A percentile compares a stretch with the other conserved stretches of the same genome.
Conservation (phyloP, 1,284 basidiomycete species). For the Phylloporus sp. region DNA sequence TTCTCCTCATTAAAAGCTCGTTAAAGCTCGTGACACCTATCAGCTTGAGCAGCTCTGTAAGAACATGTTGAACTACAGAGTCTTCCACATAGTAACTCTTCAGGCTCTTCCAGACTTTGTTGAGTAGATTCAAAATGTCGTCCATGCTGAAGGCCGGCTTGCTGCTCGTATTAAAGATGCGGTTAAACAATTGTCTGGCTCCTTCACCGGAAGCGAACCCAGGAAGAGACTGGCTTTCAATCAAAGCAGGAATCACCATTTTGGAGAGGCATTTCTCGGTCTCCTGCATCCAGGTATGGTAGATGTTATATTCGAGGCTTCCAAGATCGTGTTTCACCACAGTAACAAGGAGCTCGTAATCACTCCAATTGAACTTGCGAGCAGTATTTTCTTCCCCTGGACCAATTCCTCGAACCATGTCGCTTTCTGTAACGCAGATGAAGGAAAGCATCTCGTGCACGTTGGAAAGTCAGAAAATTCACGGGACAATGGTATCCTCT, state of each 20-base stretch:
- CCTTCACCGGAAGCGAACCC: constrained; percentile 98
- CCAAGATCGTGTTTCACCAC: constrained; percentile 99
- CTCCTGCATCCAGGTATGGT: constrained; percentile 99
- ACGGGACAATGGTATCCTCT: constrained; percentile 95
- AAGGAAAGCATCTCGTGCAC: constrained; percentile 99
- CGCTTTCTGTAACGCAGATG: constrained; percentile 97
- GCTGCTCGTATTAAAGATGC: constrained; percentile 85
- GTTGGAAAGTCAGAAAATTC: constrained; percentile 99
- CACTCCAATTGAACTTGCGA: constrained; percentile 94
- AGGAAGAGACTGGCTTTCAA: constrained; percentile 97
- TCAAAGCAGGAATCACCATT: constrained; percentile 98
- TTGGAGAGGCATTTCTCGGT: constrained; percentile 96
- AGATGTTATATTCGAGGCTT: constrained; percentile 99
- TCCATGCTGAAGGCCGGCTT: constrained; percentile 98
- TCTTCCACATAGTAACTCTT: constrained; percentile 99
- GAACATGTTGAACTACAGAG: constrained; percentile 94
- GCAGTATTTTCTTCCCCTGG: constrained; percentile 93
- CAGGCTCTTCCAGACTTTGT: constrained; percentile 98
- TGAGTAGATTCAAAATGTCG: constrained; percentile 95
- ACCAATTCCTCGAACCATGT: constrained; percentile 97
- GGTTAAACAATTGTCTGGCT: constrained; percentile 91
- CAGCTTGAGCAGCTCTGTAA: constrained; percentile 95
- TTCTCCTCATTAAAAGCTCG: constrained; percentile 96
- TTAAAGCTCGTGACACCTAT: constrained; percentile 99
- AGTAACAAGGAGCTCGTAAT: constrained; percentile 95